These are phyloP conservation scores for Phascolomyces articulosus DNA, from an alignment of 371 early-diverging fungal species.

Conservation along the genomic window DNA sequence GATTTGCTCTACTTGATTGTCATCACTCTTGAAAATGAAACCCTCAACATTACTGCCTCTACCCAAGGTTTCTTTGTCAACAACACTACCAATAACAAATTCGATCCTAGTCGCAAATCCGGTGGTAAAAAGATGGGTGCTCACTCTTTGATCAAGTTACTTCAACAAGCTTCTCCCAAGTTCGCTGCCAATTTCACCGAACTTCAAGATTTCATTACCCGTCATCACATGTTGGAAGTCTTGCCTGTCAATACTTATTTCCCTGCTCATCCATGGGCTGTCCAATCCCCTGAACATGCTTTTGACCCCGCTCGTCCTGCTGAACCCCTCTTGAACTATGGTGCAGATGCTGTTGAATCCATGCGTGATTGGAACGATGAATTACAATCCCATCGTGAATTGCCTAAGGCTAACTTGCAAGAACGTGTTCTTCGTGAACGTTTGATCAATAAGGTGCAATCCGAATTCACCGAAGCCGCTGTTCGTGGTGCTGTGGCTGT, in stretches of 20 bases:
- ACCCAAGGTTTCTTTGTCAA: constrained; percentile 90
- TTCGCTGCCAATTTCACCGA: constrained; percentile 72
- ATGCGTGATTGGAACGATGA: constrained; percentile 97
- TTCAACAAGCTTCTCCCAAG: constrained; percentile 69
- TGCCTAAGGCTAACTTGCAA: constrained; percentile 75
- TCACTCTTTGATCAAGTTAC: constrained; percentile 74
- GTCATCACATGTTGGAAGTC: constrained; percentile 83
- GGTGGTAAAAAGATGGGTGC: constrained; percentile 43
- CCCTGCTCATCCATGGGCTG: constrained; percentile 85
- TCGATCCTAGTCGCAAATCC: constrained; percentile 66
- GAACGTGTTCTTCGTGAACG: constrained; percentile 90
- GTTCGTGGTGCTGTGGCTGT: constrained; percentile 84
- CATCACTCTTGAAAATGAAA: constrained; percentile 82
- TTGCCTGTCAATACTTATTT: constrained; percentile 68
- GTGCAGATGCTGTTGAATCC: constrained; percentile 73
- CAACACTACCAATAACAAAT: constrained; percentile 71
- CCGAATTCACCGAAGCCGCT: constrained; percentile 93
- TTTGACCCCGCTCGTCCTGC: constrained; percentile 71
- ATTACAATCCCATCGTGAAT: constrained; percentile 85
- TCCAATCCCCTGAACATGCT: constrained; percentile 56
- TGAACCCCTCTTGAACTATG: constrained; percentile 67
- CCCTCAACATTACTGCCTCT: constrained; percentile 83
- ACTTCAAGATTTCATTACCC: constrained; percentile 68
- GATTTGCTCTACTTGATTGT: constrained; percentile 87
- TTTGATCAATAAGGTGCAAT: constrained; percentile 78